These are phyloP conservation scores for Zoysia pacifica DNA, from an alignment of 176 grass and related monocot species.

Conservation along the genomic window DNA sequence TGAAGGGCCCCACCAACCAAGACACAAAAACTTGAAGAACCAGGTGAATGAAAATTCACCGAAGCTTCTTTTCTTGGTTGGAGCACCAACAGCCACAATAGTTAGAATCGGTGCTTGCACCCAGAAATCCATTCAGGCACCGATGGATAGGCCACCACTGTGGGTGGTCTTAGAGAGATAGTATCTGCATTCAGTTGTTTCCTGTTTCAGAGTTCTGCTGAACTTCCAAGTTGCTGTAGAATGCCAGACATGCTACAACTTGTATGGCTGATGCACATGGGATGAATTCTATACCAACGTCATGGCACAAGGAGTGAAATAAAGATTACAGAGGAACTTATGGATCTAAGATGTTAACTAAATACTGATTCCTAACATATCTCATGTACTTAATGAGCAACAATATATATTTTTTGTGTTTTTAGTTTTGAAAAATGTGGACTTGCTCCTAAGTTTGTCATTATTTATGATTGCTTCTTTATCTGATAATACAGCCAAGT, in stretches of 20 bases:
- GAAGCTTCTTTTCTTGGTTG: too few species aligned
- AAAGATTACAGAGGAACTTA: constrained; percentile 66
- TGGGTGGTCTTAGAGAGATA: neutral
- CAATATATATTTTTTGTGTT: neutral
- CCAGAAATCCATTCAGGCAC: too few species aligned
- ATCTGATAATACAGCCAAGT: constrained; percentile 77
- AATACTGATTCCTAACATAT: neutral
- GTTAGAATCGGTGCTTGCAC: too few species aligned
- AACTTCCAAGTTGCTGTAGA: constrained; percentile 40
- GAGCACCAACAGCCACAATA: too few species aligned
- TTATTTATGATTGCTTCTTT: constrained; percentile 65
- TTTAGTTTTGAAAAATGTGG: constrained; percentile 25
- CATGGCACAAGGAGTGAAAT: constrained; percentile 57
- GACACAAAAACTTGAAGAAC: too few species aligned
- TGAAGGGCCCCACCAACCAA: too few species aligned
- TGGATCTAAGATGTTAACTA: too few species aligned
- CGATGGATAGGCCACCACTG: too few species aligned
- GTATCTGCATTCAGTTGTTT: constrained; percentile 10
- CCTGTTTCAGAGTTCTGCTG: constrained; percentile 14
- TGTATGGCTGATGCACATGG: constrained; percentile 96
- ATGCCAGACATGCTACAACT: constrained; percentile 20
- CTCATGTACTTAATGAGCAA: constrained; percentile 1
- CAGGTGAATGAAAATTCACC: too few species aligned
- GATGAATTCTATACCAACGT: constrained; percentile 85
- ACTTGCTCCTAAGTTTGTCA: constrained; percentile 60